Percentiles rank a stretch among this genome's conserved stretches.
phyloP scores from a whole-genome alignment of 2,329 filamentous ascomycete species.

The Stenocarpella maydis region DNA sequence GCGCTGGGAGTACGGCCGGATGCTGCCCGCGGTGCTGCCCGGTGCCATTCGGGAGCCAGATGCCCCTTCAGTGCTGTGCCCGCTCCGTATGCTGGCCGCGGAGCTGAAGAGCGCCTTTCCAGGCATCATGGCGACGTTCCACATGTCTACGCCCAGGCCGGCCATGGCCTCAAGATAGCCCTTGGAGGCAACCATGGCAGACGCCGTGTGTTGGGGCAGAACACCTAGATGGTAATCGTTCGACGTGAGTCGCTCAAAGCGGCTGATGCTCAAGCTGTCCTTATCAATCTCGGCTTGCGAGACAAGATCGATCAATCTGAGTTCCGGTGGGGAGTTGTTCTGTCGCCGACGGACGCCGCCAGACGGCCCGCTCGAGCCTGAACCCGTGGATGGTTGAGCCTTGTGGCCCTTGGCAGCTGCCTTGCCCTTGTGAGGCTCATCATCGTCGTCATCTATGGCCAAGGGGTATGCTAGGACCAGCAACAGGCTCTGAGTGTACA shows the following conservation, averaged over 20 bases:
- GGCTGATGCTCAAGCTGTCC: slow-evolving; percentile 84
- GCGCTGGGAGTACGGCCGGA: slow-evolving; percentile 36
- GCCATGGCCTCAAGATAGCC: slow-evolving; percentile 82
- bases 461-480: slow-evolving; percentile 91
- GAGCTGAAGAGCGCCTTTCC: slow-evolving; percentile 83
- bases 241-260: slow-evolving; percentile 84
- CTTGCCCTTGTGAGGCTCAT: slow-evolving; percentile 50
- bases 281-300: slow-evolving; percentile 89
- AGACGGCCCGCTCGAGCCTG: slow-evolving; percentile 64
- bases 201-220: slow-evolving; percentile 73
- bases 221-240: slow-evolving; percentile 92
- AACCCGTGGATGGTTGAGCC: slow-evolving; percentile 54
- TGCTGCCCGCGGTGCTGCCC: slow-evolving; percentile 47
- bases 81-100: slow-evolving; percentile 76
- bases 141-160: slow-evolving; percentile 77
- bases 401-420: slow-evolving; percentile 50
- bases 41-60: slow-evolving; percentile 57
- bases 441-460: slow-evolving; percentile 73
- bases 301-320: slow-evolving; percentile 87
- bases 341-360: slow-evolving; percentile 75
- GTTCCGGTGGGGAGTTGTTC: slow-evolving; percentile 85
- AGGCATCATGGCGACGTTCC: slow-evolving; percentile 90
- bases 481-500: slow-evolving; percentile 92
- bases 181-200: slow-evolving; percentile 69
- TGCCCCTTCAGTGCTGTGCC: slow-evolving; percentile 66